Evolutionary conservation across 345 rosid species (phyloP), one percentile per base, ranked within the genome.

Genomic region (Eucalyptus curtisii): DNA sequence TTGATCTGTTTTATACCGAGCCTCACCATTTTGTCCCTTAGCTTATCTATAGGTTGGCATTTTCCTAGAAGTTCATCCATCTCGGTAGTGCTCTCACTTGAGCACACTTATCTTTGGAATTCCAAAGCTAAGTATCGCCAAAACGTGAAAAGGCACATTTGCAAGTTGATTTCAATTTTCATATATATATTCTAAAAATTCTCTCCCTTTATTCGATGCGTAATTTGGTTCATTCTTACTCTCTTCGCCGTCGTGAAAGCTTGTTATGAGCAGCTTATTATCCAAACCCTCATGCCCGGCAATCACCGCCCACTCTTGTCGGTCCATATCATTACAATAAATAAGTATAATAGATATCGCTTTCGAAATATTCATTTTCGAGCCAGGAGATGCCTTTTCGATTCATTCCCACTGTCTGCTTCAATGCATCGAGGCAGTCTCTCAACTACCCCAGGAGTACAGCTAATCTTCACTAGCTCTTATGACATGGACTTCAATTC

Each of bases 1-100:
- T n/a, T 64, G 17, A 15, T n/a, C 0, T n/a, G 37, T n/a, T 7
- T n/a, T 33, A n/a, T n/a, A 64, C 19, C 0, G 3, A n/a, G 10
- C 10, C 9, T 14, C 20, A 27, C 17, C 1, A 2, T 61, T 30
- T 59, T 59, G 15, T 59, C 31, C 31, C 31, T 61, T 61, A 30
- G 31, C 8, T 12, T 52, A 52, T 52, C 25, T 61, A 27, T 1
- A 64, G 16, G 20, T n/a, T 7, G 37, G 37, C 45, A 71, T 24
- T 33, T 68, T 37, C 4, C 5, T 24, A 37, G 7, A 27, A 20
- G 37, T n/a, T 76, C 7, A 3, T 37, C 82, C 25, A 37, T 10
- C 4, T 12, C 3, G 30, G 3, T 22, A 40, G 8, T 37, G 13
- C 3, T 40, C 7, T 37, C 3, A 2, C 8, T 13, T 5, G 15